Conservation (phyloP, 2,329 filamentous ascomycete species). For the Neurospora sp. region DNA sequence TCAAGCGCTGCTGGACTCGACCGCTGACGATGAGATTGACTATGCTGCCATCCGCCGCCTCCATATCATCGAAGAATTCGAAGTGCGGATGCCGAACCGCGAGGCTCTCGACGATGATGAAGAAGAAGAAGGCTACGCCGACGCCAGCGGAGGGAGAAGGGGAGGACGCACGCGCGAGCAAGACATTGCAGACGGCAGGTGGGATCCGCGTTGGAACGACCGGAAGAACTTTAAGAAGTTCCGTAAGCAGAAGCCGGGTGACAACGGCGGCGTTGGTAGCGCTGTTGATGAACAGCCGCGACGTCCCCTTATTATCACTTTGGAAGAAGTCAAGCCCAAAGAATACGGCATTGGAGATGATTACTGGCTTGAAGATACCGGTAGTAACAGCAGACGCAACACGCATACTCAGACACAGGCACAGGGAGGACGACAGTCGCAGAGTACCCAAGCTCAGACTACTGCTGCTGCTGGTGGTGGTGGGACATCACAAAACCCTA, state of each 20-base stretch:
- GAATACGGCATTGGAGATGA: conserved; percentile 66
- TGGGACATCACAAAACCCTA: not conserved
- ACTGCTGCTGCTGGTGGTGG: too few relatives aligned
- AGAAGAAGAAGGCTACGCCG: not conserved
- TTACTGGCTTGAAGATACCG: conserved; percentile 59
- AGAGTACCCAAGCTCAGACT: conserved; percentile 1
- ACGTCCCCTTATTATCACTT: conserved; percentile 55
- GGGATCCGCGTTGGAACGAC: conserved; percentile 88
- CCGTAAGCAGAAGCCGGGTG: conserved; percentile 45
- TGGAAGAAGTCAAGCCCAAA: conserved; percentile 63
- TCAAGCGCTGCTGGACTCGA: conserved; percentile 28
- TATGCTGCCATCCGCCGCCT: conserved; percentile 64
- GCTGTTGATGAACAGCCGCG: not conserved
- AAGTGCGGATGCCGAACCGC: conserved; percentile 36
- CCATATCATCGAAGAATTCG: conserved; percentile 68
- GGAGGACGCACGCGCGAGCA: conserved; percentile 32
- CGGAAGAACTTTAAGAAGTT: conserved; percentile 96
- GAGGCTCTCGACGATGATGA: not conserved
- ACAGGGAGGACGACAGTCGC: conserved; percentile 15
- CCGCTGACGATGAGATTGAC: conserved; percentile 53
- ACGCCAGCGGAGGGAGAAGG: not conserved
- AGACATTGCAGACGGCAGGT: conserved; percentile 48
- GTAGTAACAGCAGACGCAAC: conserved; percentile 14
- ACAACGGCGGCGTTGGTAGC: not conserved
- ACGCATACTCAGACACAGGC: conserved; percentile 8